phyloP scores from a whole-genome alignment of 2,329 filamentous ascomycete genomes.

The Achaetomium macrosporum region DNA sequence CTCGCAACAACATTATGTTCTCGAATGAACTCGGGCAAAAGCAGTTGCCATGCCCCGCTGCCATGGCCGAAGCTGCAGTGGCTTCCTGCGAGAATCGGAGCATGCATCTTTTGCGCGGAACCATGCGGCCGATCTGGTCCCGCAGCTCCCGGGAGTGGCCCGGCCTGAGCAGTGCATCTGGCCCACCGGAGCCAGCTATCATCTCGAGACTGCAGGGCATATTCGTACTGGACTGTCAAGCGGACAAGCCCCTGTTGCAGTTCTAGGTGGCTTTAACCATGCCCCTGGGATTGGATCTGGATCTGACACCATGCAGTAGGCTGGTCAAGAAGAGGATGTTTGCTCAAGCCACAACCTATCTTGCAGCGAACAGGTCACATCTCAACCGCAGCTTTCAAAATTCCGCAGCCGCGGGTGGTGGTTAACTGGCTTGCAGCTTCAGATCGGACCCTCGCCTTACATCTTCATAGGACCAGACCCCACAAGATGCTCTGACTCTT shows the following conservation, averaged over 20 bases:
- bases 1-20: no score
- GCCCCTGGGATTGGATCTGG: not conserved
- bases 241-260: no score
- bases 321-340: conserved; percentile 2
- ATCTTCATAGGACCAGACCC: not conserved
- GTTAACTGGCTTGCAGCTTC: conserved; percentile 1
- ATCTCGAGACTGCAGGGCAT: not conserved
- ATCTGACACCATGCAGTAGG: not conserved
- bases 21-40: no score
- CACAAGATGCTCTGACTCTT: not conserved
- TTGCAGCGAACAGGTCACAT: conserved; percentile 4
- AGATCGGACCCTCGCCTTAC: not conserved
- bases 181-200: not conserved
- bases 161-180: no score
- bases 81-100: no score
- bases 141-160: no score
- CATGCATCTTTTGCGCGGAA: no score
- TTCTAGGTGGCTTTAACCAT: conserved; percentile 1
- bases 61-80: no score
- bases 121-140: no score
- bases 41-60: no score
- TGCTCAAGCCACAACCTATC: conserved; percentile 5
- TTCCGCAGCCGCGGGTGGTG: not conserved
- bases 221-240: no score
- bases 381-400: not conserved